These are phyloP conservation scores for Hypholoma fasciculare DNA, from an alignment of 768 basidiomycete genomes.

Conservation along the genomic window DNA sequence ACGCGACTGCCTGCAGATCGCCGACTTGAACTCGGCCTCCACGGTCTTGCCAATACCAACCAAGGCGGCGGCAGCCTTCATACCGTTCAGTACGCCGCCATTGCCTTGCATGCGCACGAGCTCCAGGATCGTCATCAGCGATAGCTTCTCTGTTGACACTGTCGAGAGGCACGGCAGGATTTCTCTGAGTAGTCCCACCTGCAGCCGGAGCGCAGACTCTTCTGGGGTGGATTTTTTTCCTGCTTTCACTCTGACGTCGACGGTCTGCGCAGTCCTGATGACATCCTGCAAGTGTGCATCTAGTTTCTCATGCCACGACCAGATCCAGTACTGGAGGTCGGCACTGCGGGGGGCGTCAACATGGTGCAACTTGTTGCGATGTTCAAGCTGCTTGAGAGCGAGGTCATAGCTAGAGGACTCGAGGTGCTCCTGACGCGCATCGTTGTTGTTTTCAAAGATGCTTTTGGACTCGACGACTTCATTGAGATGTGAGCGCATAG, in stretches of 20 bases:
- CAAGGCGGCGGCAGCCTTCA: conserved; percentile 87
- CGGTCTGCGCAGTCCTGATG: conserved; percentile 32
- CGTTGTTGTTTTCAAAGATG: conserved; percentile 65
- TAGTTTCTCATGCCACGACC: conserved; percentile 79
- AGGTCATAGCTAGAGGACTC: conserved; percentile 88
- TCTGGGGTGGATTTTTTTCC: neutral
- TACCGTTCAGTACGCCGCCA: conserved; percentile 78
- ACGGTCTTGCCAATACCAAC: conserved; percentile 80
- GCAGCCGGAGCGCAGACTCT: neutral
- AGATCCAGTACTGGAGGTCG: conserved; percentile 79
- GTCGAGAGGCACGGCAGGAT: conserved; percentile 10
- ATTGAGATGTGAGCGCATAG: conserved; percentile 68
- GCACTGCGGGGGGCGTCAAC: conserved; percentile 47
- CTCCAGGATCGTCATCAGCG: conserved; percentile 87
- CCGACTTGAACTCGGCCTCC: conserved; percentile 88
- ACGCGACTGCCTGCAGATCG: conserved; percentile 68
- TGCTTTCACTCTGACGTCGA: neutral
- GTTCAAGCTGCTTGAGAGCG: conserved; percentile 68
- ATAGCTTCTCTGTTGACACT: conserved; percentile 79
- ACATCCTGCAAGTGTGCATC: conserved; percentile 47
- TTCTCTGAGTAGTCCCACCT: neutral
- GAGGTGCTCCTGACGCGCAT: conserved; percentile 75
- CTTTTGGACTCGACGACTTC: conserved; percentile 62
- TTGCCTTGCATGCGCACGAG: conserved; percentile 78
- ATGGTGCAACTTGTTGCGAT: conserved; percentile 59